A percentile compares a stretch with the other conserved stretches of the same genome.
These are phyloP conservation scores for Trichoderma semiorbis DNA, from an alignment of 2,329 filamentous ascomycete genomes.

Conservation along the genomic window DNA sequence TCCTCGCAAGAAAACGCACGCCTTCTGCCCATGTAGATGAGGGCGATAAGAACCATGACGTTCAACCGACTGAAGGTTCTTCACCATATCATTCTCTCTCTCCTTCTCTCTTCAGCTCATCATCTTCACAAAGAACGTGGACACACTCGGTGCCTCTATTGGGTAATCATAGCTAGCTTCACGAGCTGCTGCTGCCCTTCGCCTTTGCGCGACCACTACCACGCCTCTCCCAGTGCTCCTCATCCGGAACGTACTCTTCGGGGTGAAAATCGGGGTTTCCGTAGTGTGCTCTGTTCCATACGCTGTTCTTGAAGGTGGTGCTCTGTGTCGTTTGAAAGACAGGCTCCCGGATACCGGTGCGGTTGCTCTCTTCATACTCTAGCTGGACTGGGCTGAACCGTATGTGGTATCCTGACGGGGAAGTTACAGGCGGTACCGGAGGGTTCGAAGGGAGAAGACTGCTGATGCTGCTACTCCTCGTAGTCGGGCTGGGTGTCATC, in stretches of 20 bases:
- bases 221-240: conserved; percentile 34
- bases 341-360: conserved; percentile 42
- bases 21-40: neutral
- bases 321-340: conserved; percentile 48
- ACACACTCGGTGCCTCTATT: neutral
- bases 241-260: conserved; percentile 43
- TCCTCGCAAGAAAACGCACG: neutral
- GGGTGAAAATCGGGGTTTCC: conserved; percentile 56
- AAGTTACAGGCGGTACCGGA: neutral
- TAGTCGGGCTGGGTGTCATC: conserved; percentile 19
- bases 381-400: conserved; percentile 50
- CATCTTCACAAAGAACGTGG: too few relatives aligned
- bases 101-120: neutral
- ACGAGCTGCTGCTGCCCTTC: conserved; percentile 4
- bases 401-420: conserved; percentile 29
- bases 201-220: conserved; percentile 26
- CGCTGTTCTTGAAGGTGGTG: conserved; percentile 61
- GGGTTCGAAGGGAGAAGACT: conserved; percentile 9
- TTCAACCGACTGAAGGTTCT: neutral
- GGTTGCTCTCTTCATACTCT: conserved; percentile 49
- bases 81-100: neutral
- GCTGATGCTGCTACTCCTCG: conserved; percentile 15
- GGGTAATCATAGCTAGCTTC: neutral
- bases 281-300: conserved; percentile 65
- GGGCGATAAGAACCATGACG: neutral